These are phyloP conservation scores for Lentinula sp. DNA, from an alignment of 768 basidiomycete species.

Conservation along the genomic window DNA sequence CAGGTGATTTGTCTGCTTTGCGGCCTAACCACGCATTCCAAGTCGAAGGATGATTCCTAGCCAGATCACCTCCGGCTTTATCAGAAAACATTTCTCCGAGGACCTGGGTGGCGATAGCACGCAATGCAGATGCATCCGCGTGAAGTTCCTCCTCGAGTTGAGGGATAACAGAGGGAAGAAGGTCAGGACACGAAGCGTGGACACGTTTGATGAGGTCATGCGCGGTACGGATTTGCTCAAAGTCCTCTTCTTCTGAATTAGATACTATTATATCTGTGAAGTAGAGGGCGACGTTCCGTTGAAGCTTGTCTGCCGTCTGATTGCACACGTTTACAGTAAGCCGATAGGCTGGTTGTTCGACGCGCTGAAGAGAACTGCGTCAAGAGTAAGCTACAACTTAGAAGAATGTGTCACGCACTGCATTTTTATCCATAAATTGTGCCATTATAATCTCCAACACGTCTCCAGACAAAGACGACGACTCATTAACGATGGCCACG, in stretches of 20 bases:
- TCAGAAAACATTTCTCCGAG: conserved; percentile 90
- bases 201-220: conserved; percentile 85
- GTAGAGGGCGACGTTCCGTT: conserved; percentile 85
- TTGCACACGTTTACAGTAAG: conserved; percentile 86
- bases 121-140: conserved; percentile 63
- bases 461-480: conserved; percentile 64
- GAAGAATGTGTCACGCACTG: conserved; percentile 36
- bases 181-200: conserved; percentile 68
- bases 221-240: conserved; percentile 63
- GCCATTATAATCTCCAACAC: conserved; percentile 78
- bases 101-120: conserved; percentile 77
- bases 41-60: conserved; percentile 72
- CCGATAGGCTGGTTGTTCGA: conserved; percentile 72
- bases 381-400: conserved; percentile 1
- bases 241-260: conserved; percentile 49
- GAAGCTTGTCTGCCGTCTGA: conserved; percentile 75
- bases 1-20: conserved; percentile 65
- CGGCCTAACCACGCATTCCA: conserved; percentile 84
- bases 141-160: conserved; percentile 88
- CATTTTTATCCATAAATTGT: conserved; percentile 79
- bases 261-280: conserved; percentile 85
- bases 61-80: conserved; percentile 65
- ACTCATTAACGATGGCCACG: conserved; percentile 85
- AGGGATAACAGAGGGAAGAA: conserved; percentile 88
- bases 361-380: conserved; percentile 31